phyloP scores from a whole-genome alignment of 805 yeast genomes.

The Candida odintsovae region DNA sequence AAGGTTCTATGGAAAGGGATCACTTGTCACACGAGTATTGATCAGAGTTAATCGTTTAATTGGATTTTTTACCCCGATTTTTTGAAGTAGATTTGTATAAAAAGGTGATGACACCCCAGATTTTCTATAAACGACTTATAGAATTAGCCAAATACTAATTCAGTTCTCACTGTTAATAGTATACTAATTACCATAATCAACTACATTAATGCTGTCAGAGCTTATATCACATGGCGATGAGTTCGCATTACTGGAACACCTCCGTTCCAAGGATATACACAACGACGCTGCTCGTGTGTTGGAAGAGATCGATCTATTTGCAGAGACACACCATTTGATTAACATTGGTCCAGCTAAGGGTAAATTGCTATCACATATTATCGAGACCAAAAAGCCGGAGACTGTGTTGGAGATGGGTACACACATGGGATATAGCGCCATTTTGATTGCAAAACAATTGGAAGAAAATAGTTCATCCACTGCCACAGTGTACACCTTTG shows the following conservation, averaged over 20 bases:
- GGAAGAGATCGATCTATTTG: neutral
- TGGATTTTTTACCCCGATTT: too few species aligned
- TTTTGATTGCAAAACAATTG: conserved; percentile 15
- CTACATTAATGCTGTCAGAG: neutral
- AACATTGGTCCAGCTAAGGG: neutral
- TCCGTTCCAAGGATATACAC: neutral
- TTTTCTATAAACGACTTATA: too few species aligned
- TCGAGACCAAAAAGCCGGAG: conserved; percentile 8
- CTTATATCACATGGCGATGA: neutral
- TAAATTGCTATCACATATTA: neutral
- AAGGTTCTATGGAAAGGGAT: too few species aligned
- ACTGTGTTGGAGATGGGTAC: conserved; percentile 19
- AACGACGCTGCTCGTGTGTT: neutral
- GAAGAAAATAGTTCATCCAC: conserved; percentile 1
- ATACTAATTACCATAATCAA: neutral
- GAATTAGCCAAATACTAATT: too few species aligned
- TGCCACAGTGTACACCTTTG: conserved; percentile 17
- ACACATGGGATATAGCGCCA: conserved; percentile 14
- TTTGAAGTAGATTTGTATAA: too few species aligned
- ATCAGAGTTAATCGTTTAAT: too few species aligned
- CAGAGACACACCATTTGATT: neutral
- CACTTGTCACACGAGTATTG: too few species aligned
- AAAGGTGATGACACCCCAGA: too few species aligned
- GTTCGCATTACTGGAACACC: neutral
- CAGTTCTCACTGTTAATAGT: neutral